phyloP scores from a whole-genome alignment of 2,329 filamentous ascomycete species.

The Aspergillus sp. region DNA sequence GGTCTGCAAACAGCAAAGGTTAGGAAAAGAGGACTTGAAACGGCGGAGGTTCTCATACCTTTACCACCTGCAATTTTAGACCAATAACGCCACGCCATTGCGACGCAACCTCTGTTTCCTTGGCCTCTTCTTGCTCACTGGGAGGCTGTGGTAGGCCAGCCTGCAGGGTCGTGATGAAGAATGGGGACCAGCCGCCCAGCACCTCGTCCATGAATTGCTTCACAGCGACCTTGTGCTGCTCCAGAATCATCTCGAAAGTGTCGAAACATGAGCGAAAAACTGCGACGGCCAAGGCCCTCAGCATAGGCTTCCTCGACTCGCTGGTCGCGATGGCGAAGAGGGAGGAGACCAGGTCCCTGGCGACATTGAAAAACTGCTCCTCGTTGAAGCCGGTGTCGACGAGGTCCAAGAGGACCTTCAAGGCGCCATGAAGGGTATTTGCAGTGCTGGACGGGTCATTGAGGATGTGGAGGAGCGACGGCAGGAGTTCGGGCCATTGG shows the following conservation, averaged over 20 bases:
- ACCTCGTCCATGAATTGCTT: conserved; percentile 83
- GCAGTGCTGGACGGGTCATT: conserved; percentile 58
- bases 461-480: conserved; percentile 68
- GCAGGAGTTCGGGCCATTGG: conserved; percentile 83
- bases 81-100: conserved; percentile 73
- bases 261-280: conserved; percentile 91
- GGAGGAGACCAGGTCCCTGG: conserved; percentile 71
- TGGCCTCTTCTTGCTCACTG: conserved; percentile 48
- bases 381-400: conserved; percentile 91
- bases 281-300: conserved; percentile 77
- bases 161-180: conserved; percentile 74
- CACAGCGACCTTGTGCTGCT: conserved; percentile 78
- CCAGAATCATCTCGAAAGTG: conserved; percentile 91
- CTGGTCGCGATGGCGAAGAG: conserved; percentile 76
- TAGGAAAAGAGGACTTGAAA: conserved; percentile 8
- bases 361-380: conserved; percentile 87
- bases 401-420: conserved; percentile 79
- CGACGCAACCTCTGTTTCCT: conserved; percentile 48
- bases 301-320: conserved; percentile 60
- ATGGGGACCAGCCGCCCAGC: conserved; percentile 75
- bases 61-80: conserved; percentile 88
- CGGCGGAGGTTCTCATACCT: conserved; percentile 35
- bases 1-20: conserved; percentile 43
- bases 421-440: conserved; percentile 73
- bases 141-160: conserved; percentile 56